Conservation (phyloP, 179 eudicot species). For the Camellia oleifera region DNA sequence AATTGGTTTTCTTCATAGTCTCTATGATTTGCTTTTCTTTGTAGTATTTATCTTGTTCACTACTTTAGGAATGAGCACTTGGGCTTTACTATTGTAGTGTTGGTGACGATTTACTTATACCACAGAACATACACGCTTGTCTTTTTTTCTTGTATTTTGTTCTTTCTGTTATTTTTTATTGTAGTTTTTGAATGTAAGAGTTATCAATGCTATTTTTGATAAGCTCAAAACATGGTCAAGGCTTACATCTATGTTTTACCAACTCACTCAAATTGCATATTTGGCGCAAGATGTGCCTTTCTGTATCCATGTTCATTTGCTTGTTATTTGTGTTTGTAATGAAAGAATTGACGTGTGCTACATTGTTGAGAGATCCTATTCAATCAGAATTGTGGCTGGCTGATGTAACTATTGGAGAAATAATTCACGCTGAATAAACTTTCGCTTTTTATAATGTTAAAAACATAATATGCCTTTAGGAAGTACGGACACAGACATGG, state of each 20-base stretch:
- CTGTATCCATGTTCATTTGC: slow-evolving; percentile 5
- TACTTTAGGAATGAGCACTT: no score
- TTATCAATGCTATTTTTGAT: background rate
- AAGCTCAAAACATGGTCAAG: background rate
- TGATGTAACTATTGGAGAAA: background rate
- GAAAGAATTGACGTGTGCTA: background rate
- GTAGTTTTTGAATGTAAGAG: background rate
- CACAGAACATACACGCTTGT: background rate
- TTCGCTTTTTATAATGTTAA: background rate
- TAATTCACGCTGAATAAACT: background rate
- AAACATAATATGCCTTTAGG: background rate
- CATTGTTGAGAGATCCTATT: background rate
- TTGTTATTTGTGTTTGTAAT: background rate
- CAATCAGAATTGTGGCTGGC: background rate
- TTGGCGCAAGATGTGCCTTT: background rate
- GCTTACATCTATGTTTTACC: background rate
- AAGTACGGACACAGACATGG: no score
- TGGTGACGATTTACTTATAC: no score
- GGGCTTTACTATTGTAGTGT: no score
- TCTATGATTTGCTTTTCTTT: no score
- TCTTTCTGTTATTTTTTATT: no score
- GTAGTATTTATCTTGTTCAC: no score
- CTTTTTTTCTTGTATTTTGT: no score
- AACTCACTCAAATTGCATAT: background rate
- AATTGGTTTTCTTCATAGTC: no score